phyloP scores from a whole-genome alignment of 495 filamentous ascomycete genomes.

The Penicillium turbatum region DNA sequence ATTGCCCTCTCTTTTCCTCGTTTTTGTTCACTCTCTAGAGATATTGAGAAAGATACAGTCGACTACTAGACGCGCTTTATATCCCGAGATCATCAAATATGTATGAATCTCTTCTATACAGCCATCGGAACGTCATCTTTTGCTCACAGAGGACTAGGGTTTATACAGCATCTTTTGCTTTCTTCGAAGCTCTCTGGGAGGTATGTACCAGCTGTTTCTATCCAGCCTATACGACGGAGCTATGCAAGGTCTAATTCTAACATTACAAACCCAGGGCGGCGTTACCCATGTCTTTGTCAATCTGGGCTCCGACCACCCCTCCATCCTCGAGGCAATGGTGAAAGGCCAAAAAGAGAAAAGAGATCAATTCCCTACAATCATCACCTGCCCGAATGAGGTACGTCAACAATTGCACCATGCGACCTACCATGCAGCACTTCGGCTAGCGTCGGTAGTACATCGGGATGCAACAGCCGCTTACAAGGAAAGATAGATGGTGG shows the following conservation, averaged over 20 bases:
- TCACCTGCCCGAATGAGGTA: constrained; percentile 88
- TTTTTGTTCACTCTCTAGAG: not conserved
- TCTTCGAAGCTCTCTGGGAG: constrained; percentile 93
- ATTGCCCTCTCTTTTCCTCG: not conserved
- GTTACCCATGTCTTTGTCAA: constrained; percentile 91
- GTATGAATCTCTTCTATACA: not conserved
- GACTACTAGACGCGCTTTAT: not conserved
- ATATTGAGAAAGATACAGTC: too few relatives aligned
- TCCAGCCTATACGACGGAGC: not conserved
- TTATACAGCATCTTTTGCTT: constrained; percentile 78
- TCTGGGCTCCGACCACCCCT: constrained; percentile 89
- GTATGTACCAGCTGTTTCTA: constrained; percentile 19
- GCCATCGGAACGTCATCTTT: not conserved
- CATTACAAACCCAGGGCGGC: constrained; percentile 55
- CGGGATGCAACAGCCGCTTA: constrained; percentile 2
- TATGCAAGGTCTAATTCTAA: too few relatives aligned
- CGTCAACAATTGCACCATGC: constrained; percentile 5
- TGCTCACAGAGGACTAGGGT: constrained; percentile 25
- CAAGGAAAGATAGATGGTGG: constrained; percentile 69
- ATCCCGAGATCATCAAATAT: not conserved
- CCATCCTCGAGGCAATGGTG: constrained; percentile 93
- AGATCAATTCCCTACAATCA: constrained; percentile 74
- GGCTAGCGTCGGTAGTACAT: not conserved
- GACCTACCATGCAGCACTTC: not conserved
- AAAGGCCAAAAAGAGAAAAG: constrained; percentile 68